Percentiles rank a stretch among this genome's conserved stretches.
phyloP scores from a whole-genome alignment of 1,284 basidiomycete genomes.

The Ceratorhiza oryzae-sativae region DNA sequence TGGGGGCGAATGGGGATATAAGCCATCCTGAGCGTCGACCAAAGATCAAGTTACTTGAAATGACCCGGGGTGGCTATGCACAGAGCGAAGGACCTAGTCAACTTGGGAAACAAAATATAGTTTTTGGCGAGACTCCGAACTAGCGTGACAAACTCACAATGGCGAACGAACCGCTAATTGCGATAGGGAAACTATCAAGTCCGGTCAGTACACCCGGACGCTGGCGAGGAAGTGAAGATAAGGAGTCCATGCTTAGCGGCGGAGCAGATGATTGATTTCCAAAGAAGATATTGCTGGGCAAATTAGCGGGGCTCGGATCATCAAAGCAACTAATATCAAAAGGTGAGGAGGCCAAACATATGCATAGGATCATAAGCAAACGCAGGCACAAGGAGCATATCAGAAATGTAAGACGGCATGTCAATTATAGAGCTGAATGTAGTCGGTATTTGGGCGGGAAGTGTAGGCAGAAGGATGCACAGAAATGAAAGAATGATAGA shows the following conservation, averaged over 20 bases:
- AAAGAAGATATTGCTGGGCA: neutral
- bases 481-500: too few species aligned
- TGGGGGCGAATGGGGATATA: neutral
- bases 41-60: neutral
- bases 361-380: neutral
- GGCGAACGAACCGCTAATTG: neutral
- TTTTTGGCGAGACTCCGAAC: neutral
- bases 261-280: neutral
- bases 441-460: neutral
- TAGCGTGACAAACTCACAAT: neutral
- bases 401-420: neutral
- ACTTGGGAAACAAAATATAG: neutral
- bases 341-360: neutral
- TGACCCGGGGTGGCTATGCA: neutral
- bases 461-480: neutral
- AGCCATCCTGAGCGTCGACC: neutral
- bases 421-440: neutral
- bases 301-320: neutral
- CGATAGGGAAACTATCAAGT: neutral
- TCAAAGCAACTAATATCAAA: neutral
- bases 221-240: neutral
- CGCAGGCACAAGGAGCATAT: neutral
- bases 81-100: neutral
- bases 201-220: neutral
- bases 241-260: neutral